phyloP scores from a whole-genome alignment of 371 early-diverging fungal genomes.

The Globomyces sp. region DNA sequence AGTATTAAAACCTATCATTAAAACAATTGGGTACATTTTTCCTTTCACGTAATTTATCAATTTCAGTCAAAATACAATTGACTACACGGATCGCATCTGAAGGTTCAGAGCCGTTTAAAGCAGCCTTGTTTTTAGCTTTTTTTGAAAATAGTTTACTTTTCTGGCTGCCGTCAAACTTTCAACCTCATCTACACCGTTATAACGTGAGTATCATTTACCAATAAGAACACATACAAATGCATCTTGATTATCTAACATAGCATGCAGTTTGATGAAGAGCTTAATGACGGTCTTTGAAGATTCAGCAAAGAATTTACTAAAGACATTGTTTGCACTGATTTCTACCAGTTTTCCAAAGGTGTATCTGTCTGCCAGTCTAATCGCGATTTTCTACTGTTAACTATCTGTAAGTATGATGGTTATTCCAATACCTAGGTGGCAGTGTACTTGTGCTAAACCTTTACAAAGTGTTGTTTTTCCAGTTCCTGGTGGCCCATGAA shows the following conservation, averaged over 20 bases:
- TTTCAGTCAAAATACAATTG: constrained; percentile 20
- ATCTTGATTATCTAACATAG: constrained; percentile 19
- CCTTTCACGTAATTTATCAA: constrained; percentile 45
- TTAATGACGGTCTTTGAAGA: constrained; percentile 53
- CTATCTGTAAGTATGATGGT: constrained; percentile 38
- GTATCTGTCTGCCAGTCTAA: constrained; percentile 35
- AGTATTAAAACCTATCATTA: constrained; percentile 31
- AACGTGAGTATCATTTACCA: constrained; percentile 26
- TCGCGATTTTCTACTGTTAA: too few relatives aligned
- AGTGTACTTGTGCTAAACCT: constrained; percentile 46
- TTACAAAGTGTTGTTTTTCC: constrained; percentile 61
- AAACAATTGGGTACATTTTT: constrained; percentile 30
- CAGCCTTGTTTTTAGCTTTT: constrained; percentile 20
- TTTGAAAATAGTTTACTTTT: constrained; percentile 16
- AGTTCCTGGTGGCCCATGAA: constrained; percentile 39
- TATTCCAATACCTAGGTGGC: constrained; percentile 6
- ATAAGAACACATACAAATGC: constrained; percentile 51
- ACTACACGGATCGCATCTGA: constrained; percentile 50
- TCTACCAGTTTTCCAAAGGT: constrained; percentile 43
- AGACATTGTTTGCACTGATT: constrained; percentile 56
- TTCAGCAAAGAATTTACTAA: constrained; percentile 57
- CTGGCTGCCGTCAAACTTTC: constrained; percentile 50
- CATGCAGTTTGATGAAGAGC: constrained; percentile 26
- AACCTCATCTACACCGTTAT: constrained; percentile 45
- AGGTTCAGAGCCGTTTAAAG: constrained; percentile 46